These are phyloP conservation scores for Chrysophaeum taylorii DNA, from an alignment of 352 stramenopile species.

Conservation along the genomic window DNA sequence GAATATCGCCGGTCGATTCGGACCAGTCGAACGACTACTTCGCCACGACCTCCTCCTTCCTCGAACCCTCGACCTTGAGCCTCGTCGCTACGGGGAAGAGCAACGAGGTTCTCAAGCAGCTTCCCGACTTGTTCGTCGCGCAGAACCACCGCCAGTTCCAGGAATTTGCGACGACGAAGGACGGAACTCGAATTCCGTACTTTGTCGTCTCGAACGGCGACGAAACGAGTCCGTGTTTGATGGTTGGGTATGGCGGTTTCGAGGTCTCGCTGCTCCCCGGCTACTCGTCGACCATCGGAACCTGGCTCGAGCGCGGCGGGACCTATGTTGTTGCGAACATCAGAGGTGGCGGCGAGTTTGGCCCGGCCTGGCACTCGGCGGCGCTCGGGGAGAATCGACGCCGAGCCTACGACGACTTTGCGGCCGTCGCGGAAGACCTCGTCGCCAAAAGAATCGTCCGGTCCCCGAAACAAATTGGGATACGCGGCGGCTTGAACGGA, in stretches of 20 bases:
- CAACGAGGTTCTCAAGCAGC: no score
- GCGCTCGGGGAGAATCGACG: constrained; percentile 82
- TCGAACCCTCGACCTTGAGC: no score
- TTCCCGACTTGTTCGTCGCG: no score
- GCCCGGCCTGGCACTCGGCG: constrained; percentile 74
- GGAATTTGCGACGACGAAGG: constrained; percentile 74
- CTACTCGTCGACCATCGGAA: constrained; percentile 69
- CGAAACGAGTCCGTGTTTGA: constrained; percentile 76
- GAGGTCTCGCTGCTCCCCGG: constrained; percentile 79
- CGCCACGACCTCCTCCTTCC: no score
- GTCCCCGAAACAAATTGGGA: constrained; percentile 71
- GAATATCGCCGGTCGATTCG: no score
- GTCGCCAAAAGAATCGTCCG: constrained; percentile 71
- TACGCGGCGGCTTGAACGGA: constrained; percentile 80
- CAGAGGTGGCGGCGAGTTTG: constrained; percentile 80
- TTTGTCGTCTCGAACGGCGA: constrained; percentile 79
- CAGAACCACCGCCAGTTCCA: constrained; percentile 34
- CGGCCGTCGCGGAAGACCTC: constrained; percentile 78
- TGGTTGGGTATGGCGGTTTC: constrained; percentile 89
- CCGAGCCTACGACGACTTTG: constrained; percentile 87
- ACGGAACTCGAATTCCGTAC: constrained; percentile 86
- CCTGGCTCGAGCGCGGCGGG: constrained; percentile 76
- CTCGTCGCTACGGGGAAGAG: no score
- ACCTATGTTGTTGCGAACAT: constrained; percentile 83
- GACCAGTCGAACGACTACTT: no score